phyloP scores from a whole-genome alignment of 179 eudicot species.

The Patellifolia procumbens region DNA sequence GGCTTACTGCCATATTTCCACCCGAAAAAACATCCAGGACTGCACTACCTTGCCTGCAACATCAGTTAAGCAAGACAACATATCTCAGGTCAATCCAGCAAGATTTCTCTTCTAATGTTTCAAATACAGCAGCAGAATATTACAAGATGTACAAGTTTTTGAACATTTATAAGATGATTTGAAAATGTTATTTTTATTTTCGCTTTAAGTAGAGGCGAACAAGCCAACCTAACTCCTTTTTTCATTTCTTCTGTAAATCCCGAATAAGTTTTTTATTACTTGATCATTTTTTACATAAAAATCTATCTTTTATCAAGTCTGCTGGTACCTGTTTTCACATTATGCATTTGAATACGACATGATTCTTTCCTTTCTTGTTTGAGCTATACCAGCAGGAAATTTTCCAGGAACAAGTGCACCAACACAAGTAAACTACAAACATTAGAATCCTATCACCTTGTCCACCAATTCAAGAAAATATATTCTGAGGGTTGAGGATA shows the following conservation, averaged over 20 bases:
- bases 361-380: background rate
- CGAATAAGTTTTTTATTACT: background rate
- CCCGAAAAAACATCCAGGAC: constrained; percentile 80
- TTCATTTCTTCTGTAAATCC: background rate
- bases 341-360: constrained; percentile 1
- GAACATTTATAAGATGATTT: background rate
- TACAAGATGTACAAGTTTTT: background rate
- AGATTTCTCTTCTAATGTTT: background rate
- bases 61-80: constrained; percentile 5
- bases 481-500: background rate
- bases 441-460: background rate
- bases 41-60: constrained; percentile 93
- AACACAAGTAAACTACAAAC: background rate
- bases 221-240: background rate
- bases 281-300: background rate
- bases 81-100: background rate
- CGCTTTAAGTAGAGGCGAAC: background rate
- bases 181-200: background rate
- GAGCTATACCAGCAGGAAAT: background rate
- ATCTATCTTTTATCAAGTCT: constrained; percentile 3
- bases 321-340: background rate
- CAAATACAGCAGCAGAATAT: background rate
- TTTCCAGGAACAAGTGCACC: background rate
- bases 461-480: background rate
- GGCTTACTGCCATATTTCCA: constrained; percentile 90